Base-by-base conservation (phyloP, 1,284 basidiomycete genomes). In the Cryptococcus depauperatus region DNA sequence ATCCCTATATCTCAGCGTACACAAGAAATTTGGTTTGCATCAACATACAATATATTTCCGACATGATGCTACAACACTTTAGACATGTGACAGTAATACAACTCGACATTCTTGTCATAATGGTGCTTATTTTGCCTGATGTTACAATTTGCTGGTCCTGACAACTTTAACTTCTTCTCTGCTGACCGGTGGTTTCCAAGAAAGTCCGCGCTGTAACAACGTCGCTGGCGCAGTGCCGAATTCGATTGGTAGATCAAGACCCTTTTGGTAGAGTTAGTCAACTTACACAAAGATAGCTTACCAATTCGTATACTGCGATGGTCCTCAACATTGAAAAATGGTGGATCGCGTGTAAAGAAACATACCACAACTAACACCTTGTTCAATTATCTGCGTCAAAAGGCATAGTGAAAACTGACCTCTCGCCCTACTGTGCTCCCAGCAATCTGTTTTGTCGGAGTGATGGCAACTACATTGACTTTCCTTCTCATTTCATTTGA, bases 191-290 rank as follows among this genome's bases (percentile, higher is more conserved):
- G 51, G 51, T 32, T 47, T 52, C 46, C 48, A 56, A 10, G 42
- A 28, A 18, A 49, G 26, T 5, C 52, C 54, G 9, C 64, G 50
- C 46, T 62, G 60, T 54, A 66, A 44, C 18, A 69, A 42, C 2
- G 67, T 69, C 3, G 67, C 62, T 1, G 67, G 67, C 0, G 67
- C 65, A 5, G 65, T 68, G 10, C 67, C 67, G 41, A 69, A 69
- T 43, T 66, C 65, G 7, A 62, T 51, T 3, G 67, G 65, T 14
- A 69, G 52, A 1, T 55, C 37, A 5, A 69, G 37, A 3, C 61
- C 61, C 63, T 66, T 40, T 28, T 43, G 6, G 23, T 18, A 28
- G 11, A 10, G 33, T 19, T 11, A 27, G 19, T n/a, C 23, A 43
- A 25, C 11, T n/a, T 10, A 14, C 26, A 9, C 5, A 4, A 18